A percentile compares a stretch with the other conserved stretches of the same genome.
Conservation (phyloP, 2,329 filamentous ascomycete species). For the Sporothrix pseudoabietina region DNA sequence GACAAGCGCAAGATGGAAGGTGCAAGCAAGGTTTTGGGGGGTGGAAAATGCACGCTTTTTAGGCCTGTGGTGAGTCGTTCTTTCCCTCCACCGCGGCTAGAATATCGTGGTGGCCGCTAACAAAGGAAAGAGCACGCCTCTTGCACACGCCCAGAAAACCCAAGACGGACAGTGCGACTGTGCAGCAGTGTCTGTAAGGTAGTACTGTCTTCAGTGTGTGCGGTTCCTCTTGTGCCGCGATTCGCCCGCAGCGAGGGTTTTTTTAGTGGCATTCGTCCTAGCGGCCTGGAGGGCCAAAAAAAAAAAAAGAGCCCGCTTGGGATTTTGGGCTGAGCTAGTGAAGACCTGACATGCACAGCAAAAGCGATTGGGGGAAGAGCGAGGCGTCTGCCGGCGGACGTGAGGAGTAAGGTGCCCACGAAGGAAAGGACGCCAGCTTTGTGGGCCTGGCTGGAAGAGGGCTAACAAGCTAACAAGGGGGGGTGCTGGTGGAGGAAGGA, state of each 20-base stretch:
- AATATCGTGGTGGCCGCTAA: slow-evolving; percentile 26
- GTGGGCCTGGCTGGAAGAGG: slow-evolving; percentile 12
- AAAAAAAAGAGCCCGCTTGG: slow-evolving; percentile 13
- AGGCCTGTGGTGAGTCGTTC: slow-evolving; percentile 7
- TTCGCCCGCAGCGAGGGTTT: neutral
- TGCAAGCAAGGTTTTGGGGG: neutral
- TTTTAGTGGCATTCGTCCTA: slow-evolving; percentile 9
- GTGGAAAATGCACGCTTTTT: slow-evolving; percentile 5
- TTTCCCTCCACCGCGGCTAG: slow-evolving; percentile 18
- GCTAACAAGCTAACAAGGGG: neutral
- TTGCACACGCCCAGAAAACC: neutral
- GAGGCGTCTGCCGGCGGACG: neutral
- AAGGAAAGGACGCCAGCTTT: neutral
- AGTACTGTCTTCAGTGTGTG: neutral
- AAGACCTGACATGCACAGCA: neutral
- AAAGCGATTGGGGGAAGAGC: slow-evolving; percentile 15
- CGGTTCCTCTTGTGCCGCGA: neutral
- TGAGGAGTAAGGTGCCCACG: slow-evolving; percentile 24
- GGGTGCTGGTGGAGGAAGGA: slow-evolving; percentile 3
- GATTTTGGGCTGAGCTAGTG: slow-evolving; percentile 22
- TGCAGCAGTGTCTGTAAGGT: neutral
- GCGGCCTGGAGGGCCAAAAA: neutral
- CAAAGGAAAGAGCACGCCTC: neutral
- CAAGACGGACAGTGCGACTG: neutral
- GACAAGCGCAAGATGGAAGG: slow-evolving; percentile 5